phyloP scores from a whole-genome alignment of 768 basidiomycete species.

The Boletus vermiculosoides region DNA sequence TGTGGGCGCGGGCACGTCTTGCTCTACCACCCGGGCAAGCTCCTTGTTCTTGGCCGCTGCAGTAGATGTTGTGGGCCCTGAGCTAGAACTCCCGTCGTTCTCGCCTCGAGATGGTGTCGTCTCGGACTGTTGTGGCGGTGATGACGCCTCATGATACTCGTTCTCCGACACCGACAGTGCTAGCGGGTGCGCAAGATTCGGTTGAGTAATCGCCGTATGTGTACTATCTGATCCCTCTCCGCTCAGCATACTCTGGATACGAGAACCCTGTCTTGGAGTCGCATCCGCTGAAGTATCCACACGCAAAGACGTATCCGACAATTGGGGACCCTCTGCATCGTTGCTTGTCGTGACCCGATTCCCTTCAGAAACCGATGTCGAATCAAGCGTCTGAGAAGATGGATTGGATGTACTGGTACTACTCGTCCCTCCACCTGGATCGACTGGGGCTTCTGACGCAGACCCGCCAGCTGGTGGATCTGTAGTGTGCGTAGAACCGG shows the following conservation, averaged over 20 bases:
- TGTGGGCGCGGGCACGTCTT: conserved; percentile 17
- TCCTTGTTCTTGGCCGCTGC: conserved; percentile 20
- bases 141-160: conserved; percentile 10
- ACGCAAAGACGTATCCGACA: not conserved
- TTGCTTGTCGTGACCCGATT: not conserved
- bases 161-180: not conserved
- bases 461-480: not conserved
- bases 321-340: not conserved
- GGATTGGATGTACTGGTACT: not conserved
- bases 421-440: conserved; percentile 23
- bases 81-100: not conserved
- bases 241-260: not conserved
- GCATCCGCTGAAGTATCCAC: conserved; percentile 8
- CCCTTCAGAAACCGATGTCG: not conserved
- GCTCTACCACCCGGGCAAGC: conserved; percentile 29
- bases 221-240: not conserved
- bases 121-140: conserved; percentile 6
- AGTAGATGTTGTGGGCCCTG: not conserved
- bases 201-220: not conserved
- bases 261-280: conserved; percentile 21
- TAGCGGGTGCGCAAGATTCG: not conserved
- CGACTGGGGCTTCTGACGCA: conserved; percentile 11
- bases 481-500: not conserved
- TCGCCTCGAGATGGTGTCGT: conserved; percentile 6
- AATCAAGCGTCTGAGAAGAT: conserved; percentile 11